phyloP scores from a whole-genome alignment of 352 stramenopile species.

The Phytophthora ohioensis region DNA sequence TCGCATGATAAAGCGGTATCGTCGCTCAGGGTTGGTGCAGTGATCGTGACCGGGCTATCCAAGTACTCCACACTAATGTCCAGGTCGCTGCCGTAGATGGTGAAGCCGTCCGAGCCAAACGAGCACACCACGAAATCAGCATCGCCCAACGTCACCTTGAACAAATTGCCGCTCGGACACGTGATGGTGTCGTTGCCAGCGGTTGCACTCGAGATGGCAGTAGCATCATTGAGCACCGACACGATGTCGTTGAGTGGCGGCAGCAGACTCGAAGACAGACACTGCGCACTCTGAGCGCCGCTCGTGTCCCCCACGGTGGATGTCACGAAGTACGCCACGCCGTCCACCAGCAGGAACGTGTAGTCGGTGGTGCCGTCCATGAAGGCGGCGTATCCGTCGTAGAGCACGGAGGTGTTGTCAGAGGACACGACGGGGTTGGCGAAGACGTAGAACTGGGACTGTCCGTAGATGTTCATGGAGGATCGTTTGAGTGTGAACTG shows the following conservation, averaged over 20 bases:
- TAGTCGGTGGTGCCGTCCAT: conserved; percentile 24
- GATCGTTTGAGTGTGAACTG: conserved; percentile 41
- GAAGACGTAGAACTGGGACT: conserved; percentile 43
- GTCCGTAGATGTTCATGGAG: conserved; percentile 40
- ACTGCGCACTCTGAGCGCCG: conserved; percentile 17
- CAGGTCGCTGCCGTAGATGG: conserved; percentile 33
- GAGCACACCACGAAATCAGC: conserved; percentile 40
- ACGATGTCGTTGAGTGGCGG: conserved; percentile 30
- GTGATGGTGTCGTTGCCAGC: conserved; percentile 19
- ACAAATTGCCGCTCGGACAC: conserved; percentile 34
- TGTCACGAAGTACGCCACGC: conserved; percentile 38
- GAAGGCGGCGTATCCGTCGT: conserved; percentile 35
- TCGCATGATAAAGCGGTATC: conserved; percentile 19
- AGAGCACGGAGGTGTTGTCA: conserved; percentile 35
- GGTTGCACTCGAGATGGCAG: conserved; percentile 14
- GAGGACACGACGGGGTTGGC: conserved; percentile 38
- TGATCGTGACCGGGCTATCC: conserved; percentile 23
- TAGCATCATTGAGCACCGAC: conserved; percentile 21
- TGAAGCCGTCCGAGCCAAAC: conserved; percentile 18
- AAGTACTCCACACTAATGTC: conserved; percentile 33
- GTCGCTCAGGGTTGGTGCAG: conserved; percentile 20
- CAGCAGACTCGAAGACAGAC: conserved; percentile 22
- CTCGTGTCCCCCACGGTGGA: conserved; percentile 16
- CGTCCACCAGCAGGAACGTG: conserved; percentile 38
- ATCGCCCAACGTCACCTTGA: conserved; percentile 33